Evolutionary conservation across 768 basidiomycete species (phyloP).

Genomic region (Boletus huronensis): DNA sequence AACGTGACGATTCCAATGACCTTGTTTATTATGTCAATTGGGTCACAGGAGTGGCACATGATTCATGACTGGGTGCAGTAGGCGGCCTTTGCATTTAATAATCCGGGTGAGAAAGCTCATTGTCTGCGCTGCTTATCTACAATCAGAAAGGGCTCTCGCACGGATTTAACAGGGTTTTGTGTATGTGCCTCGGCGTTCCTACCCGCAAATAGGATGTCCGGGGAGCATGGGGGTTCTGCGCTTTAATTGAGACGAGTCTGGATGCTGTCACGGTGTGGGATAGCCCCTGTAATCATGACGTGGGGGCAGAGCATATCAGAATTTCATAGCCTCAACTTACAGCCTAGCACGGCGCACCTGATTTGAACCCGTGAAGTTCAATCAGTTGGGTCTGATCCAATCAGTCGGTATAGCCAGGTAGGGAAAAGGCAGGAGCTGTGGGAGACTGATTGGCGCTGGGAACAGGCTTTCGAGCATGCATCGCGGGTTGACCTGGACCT

Average conservation of each 20-base stretch:
- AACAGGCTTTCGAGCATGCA: background rate
- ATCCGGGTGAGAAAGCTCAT: slow-evolving; percentile 9
- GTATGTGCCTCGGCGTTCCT: slow-evolving; percentile 5
- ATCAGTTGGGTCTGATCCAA: slow-evolving; percentile 17
- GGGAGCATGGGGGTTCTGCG: background rate
- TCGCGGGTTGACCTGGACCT: background rate
- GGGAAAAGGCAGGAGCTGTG: background rate
- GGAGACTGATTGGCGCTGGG: slow-evolving; percentile 5
- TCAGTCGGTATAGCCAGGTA: slow-evolving; percentile 9
- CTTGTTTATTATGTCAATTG: background rate
- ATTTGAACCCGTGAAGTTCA: slow-evolving; percentile 2
- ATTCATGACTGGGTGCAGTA: background rate
- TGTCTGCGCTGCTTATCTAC: background rate
- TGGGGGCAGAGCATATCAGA: background rate
- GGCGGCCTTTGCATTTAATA: background rate
- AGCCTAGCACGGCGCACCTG: slow-evolving; percentile 1
- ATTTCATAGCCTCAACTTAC: slow-evolving; percentile 4
- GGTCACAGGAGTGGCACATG: background rate
- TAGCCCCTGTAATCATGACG: slow-evolving; percentile 11
- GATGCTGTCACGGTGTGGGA: background rate
- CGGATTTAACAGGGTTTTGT: background rate
- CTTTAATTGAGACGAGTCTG: background rate
- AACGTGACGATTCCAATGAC: background rate
- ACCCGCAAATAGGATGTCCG: background rate
- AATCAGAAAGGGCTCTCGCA: background rate